Percentiles rank a stretch among this genome's conserved stretches.
phyloP scores from a whole-genome alignment of 208 protist species.

The Leishmania arabica region DNA sequence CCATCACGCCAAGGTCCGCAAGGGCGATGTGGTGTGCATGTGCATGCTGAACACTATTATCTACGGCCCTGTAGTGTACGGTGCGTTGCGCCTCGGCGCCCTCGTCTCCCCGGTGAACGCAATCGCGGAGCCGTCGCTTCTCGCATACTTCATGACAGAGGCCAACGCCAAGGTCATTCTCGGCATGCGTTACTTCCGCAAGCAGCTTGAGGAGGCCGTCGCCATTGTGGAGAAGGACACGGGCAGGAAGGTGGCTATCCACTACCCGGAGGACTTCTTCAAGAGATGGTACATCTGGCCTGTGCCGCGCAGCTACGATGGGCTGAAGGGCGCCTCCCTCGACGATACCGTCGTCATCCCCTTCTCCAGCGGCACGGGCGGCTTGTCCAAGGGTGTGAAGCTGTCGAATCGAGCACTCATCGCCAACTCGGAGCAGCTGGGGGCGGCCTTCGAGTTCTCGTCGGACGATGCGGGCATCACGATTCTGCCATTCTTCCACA shows the following conservation, averaged over 20 bases:
- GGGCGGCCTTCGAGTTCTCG: conserved; percentile 17
- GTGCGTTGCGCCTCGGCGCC: conserved; percentile 34
- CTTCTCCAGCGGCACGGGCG: conserved; percentile 23
- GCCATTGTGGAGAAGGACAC: conserved; percentile 26
- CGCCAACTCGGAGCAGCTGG: conserved; percentile 33
- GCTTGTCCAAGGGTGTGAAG: conserved; percentile 61
- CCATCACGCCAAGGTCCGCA: conserved; percentile 29
- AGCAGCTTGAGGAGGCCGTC: conserved; percentile 20
- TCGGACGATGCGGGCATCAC: conserved; percentile 40
- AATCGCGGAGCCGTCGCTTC: conserved; percentile 15
- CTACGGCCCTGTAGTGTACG: conserved; percentile 33
- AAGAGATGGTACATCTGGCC: conserved; percentile 20
- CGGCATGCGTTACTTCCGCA: conserved; percentile 26
- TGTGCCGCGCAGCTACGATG: conserved; percentile 17
- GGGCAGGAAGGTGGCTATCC: conserved; percentile 21
- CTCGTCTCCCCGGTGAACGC: conserved; percentile 39
- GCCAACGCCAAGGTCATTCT: conserved; percentile 32
- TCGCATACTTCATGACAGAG: conserved; percentile 25
- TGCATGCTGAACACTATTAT: conserved; percentile 30
- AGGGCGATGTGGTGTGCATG: conserved; percentile 42
- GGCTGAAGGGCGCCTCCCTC: conserved; percentile 18
- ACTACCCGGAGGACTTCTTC: conserved; percentile 32
- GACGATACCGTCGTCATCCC: conserved; percentile 17
- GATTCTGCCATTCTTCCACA: conserved; percentile 83
- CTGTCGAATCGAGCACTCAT: conserved; percentile 35